Conservation (phyloP, 352 stramenopile genomes). For the Globisporangium paddicum region DNA sequence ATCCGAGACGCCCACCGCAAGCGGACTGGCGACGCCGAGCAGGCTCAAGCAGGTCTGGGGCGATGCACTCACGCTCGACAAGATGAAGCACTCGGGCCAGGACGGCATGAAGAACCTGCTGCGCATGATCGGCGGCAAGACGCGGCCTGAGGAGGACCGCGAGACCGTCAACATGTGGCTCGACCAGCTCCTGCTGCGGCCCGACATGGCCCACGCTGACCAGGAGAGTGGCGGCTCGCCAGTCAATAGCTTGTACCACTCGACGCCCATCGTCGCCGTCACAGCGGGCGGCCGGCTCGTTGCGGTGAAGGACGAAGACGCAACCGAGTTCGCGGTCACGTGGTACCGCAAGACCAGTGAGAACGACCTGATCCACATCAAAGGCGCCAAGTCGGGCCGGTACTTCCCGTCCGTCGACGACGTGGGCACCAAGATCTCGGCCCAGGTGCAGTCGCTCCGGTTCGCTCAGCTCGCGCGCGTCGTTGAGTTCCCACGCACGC, state of each 20-base stretch:
- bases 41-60: conserved; percentile 35
- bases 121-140: conserved; percentile 61
- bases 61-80: conserved; percentile 46
- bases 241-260: conserved; percentile 29
- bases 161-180: conserved; percentile 60
- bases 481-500: conserved; percentile 37
- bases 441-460: conserved; percentile 59
- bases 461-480: conserved; percentile 56
- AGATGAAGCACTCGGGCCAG: conserved; percentile 50
- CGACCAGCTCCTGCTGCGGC: conserved; percentile 43
- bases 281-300: conserved; percentile 44
- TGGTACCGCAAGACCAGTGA: conserved; percentile 65
- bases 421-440: conserved; percentile 44
- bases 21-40: conserved; percentile 12
- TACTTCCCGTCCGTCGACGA: conserved; percentile 78
- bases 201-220: conserved; percentile 24
- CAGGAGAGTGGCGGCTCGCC: background rate
- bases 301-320: conserved; percentile 56
- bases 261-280: conserved; percentile 50
- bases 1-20: conserved; percentile 17
- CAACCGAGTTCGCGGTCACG: conserved; percentile 47
- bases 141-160: conserved; percentile 51
- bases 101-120: conserved; percentile 76
- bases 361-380: conserved; percentile 63
- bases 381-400: conserved; percentile 39